Base-by-base conservation (phyloP, 345 rosid species). In the Cardamine chenopodiifolia region DNA sequence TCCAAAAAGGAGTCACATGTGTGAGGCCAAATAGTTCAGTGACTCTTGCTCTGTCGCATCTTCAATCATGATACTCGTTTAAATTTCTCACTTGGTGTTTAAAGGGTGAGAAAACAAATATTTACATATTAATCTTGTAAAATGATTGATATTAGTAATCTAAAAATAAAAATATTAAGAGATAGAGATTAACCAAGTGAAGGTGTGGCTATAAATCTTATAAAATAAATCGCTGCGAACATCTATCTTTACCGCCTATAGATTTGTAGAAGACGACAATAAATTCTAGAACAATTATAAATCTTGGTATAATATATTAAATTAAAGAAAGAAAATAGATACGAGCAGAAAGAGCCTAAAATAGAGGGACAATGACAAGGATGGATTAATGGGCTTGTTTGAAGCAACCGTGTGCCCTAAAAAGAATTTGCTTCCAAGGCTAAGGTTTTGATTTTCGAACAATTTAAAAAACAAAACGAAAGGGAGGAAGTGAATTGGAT, bases 371-470 rank as follows among this genome's bases (percentile, higher is more conserved):
- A 75, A 31, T 5, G 62, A 59, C 31, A 50, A 68, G 2, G 57
- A 68, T 68, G 69, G 56, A 18, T 48, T 52, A 23, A 61, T 42
- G 57, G 79, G 20, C 9, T 29, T 39, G 69, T 34, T 48, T 50
- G 42, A 60, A 47, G 56, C 40, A 68, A 35, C 69, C 79, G 62
- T 68, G 79, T 68, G 79, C 52, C 67, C 62, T 61, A 9, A 3
- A 0, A 26, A 73, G 64, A 73, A 42, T 39, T 73, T 56, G 64
- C 71, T 73, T 73, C 47, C 13, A 54, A 55, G 29, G 48, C 31
- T 64, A 66, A 19, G 15, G 59, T 34, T 49, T 49, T 31, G 2
- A 4, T 12, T 49, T 23, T 13, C 5, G 3, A 12, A 64, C n/a
- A 3, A 0, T 4, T 62, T 23, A 1, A 0, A 1, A 29, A 29